Conservation (phyloP, 139 green algal species). For the Yamagishiella unicocca region DNA sequence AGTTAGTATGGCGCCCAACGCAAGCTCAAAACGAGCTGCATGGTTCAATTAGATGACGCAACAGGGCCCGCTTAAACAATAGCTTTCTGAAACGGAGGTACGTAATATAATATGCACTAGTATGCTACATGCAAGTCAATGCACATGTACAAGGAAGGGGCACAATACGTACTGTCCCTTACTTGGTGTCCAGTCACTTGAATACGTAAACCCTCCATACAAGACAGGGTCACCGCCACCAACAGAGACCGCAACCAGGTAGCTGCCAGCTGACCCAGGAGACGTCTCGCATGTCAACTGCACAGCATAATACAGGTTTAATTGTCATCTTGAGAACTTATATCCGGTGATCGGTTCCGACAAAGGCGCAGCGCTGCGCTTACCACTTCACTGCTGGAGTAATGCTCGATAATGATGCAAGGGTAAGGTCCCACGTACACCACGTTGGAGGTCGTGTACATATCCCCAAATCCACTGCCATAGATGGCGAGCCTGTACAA, state of each 20-base stretch:
- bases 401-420: conserved; percentile 47
- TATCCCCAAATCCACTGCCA: conserved; percentile 45
- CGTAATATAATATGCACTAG: no score
- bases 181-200: conserved; percentile 33
- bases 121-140: no score
- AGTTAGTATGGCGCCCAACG: no score
- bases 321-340: neutral
- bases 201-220: conserved; percentile 24
- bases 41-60: no score
- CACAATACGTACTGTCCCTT: no score
- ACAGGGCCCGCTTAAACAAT: no score
- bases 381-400: conserved; percentile 33
- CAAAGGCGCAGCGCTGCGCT: neutral
- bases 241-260: conserved; percentile 19
- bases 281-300: conserved; percentile 48
- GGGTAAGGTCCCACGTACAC: conserved; percentile 42
- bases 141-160: no score
- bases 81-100: no score
- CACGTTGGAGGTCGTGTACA: neutral
- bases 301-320: neutral
- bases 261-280: conserved; percentile 1
- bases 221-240: neutral
- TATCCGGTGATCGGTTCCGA: neutral
- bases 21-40: no score
- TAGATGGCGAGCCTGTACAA: conserved; percentile 34